Evolutionary conservation across 192 early-diverging fungal species (phyloP).

Genomic region (Backusella psychrophila): DNA sequence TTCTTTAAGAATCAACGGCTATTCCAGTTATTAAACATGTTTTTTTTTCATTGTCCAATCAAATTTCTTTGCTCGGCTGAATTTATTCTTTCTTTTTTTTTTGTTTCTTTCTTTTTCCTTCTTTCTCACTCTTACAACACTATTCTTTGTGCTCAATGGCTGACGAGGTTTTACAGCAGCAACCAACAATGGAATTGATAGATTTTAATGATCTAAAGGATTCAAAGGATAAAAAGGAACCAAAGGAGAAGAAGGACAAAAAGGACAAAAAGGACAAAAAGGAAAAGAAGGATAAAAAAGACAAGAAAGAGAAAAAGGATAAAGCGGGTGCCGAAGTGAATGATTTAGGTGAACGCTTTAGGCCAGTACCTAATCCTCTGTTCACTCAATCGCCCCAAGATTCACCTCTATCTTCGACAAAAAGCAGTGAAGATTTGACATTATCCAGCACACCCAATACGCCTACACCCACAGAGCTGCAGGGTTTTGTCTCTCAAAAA

Average conservation of each 20-base stretch:
- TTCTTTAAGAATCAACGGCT: not conserved
- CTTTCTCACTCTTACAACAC: not conserved
- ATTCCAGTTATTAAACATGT: not conserved
- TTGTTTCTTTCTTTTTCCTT: not conserved
- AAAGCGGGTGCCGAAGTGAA: not conserved
- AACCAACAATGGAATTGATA: not conserved
- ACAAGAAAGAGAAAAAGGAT: not conserved
- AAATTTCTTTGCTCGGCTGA: not conserved
- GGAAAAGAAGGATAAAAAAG: not conserved
- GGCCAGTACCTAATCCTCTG: not conserved
- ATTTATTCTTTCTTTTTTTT: not conserved
- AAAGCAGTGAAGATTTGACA: not conserved
- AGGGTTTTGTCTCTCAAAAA: not conserved
- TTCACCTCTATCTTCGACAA: conserved; percentile 9
- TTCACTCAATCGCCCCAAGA: not conserved
- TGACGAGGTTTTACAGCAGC: not conserved
- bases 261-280: conserved; percentile 12
- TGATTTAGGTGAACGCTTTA: not conserved
- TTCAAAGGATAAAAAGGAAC: not conserved
- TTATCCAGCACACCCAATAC: not conserved
- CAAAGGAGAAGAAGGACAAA: conserved; percentile 7
- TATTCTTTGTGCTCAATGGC: not conserved
- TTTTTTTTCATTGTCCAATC: not conserved
- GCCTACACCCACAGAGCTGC: conserved; percentile 6
- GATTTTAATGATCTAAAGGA: not conserved